Base-by-base conservation (phyloP, 2,329 filamentous ascomycete genomes). In the Ramichloridium luteum region DNA sequence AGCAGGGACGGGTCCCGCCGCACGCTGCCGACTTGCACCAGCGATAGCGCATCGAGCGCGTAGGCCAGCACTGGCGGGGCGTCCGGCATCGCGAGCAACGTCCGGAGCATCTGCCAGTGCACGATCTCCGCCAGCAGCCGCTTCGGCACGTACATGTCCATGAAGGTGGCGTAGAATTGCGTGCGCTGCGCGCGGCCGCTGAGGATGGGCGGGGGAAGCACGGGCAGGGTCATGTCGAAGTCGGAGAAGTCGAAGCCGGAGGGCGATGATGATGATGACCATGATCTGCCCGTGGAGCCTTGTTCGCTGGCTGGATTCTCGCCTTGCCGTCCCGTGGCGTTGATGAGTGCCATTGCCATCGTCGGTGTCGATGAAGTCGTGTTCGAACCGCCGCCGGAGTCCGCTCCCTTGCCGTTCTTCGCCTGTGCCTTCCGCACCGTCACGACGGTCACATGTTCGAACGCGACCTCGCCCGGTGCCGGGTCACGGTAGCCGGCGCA, bases 401-500 rank as follows among this genome's bases (percentile, higher is more conserved):
- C n/a, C n/a, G n/a, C n/a, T n/a, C n/a, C n/a, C n/a, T n/a, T n/a
- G n/a, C n/a, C n/a, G 16, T 39, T 32, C 14, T 16, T 17, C 28
- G 40, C 32, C 15, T 35, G 34, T 4, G 38, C 45, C 28, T 32
- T 34, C 25, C 32, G 34, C 16, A 45, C 34, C 3, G 41, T 43
- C 4, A 37, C 31, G 9, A 25, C 25, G 3, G 48, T 53, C 34
- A 53, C 43, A 27, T 53, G 47, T 17, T 37, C 29, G 31, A 50
- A 53, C 25, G 45, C 40, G 12, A 53, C 34, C 13, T 44, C 40
- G 12, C 46, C 49, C 6, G 35, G 17, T 16, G 40, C 33, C 10
- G 44, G 39, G 13, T 37, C 35, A 11, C 48, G 36, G 27, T 54
- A 54, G n/a, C 51, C 51, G 6, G 46, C 43, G 35, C 51, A 54